phyloP scores from a whole-genome alignment of 2,329 filamentous ascomycete species.

The Fusarium ambrosium region DNA sequence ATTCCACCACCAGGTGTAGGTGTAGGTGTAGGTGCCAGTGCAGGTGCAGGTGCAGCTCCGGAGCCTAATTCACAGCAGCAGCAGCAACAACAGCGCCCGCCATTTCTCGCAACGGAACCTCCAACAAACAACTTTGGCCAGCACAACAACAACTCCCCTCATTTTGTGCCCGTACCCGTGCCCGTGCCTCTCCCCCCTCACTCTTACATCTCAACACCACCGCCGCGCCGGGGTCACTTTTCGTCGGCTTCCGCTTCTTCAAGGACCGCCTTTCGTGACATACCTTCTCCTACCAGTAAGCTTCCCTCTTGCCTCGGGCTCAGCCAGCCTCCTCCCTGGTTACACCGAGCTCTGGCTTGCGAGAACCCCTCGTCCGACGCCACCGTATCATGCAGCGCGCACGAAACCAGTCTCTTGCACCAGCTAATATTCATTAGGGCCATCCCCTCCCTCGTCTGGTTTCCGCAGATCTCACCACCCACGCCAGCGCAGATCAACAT shows the following conservation, averaged over 20 bases:
- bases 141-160: constrained; percentile 31
- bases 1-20: constrained; percentile 18
- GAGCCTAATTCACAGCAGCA: constrained; percentile 40
- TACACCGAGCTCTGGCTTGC: constrained; percentile 10
- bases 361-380: constrained; percentile 9
- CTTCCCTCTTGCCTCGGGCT: neutral
- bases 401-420: neutral
- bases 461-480: constrained; percentile 45
- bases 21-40: neutral
- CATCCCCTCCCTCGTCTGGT: constrained; percentile 40
- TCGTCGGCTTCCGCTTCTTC: constrained; percentile 32
- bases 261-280: constrained; percentile 32
- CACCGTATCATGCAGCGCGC: neutral
- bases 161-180: constrained; percentile 23
- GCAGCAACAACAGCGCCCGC: constrained; percentile 8
- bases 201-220: constrained; percentile 25
- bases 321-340: neutral
- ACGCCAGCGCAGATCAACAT: constrained; percentile 46
- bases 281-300: constrained; percentile 44
- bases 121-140: constrained; percentile 36
- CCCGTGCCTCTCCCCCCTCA: constrained; percentile 36
- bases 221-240: constrained; percentile 31
- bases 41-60: constrained; percentile 8
- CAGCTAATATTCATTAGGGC: constrained; percentile 36
- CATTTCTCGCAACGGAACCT: constrained; percentile 35